Evolutionary conservation across 306 rosid genomes (phyloP), one percentile per base, ranked within the genome.

Genomic region (Quercus aquifolioides): DNA sequence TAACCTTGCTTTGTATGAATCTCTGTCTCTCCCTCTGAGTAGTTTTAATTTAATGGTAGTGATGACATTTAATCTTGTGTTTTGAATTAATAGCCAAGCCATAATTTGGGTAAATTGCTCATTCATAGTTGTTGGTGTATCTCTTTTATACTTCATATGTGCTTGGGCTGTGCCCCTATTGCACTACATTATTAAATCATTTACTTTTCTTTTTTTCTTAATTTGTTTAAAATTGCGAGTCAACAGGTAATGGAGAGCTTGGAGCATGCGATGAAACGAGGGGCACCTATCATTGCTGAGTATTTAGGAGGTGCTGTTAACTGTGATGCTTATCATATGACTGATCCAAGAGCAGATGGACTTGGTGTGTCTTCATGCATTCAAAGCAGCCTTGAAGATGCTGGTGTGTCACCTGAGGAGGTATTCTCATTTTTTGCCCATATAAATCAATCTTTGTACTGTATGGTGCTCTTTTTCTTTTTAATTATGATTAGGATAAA

Each of bases 331-430:
- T 77, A 96, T 84, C 99, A 96, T 80, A 96, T 96, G 98, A 93
- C 99, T 69, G 99, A 96, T 81, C 99, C 99, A 46, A 91, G 99
- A 89, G 89, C 93, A 25, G 99, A 96, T 80, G 99, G 99, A 57
- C 96, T 96, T 70, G 98, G 99, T 79, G 99, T 96, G 55, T 96
- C 99, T 65, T 77, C 99, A 35, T 96, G 99, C 90, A 96, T 96
- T 69, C 82, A 86, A 87, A 90, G 93, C 86, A 88, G 92, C 79
- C 99, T 96, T 80, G 96, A 91, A 86, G 98, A 96, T 90, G 92
- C 99, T 41, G 99, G 99, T 55, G 98, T 96, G 67, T 96, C 99
- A 5, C 98, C 94, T 51, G 99, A 93, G 85, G 99, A 96, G 98
- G 99, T 96, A 84, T 26, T 76, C 41, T 57, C 63, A 75, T 3